phyloP scores from a whole-genome alignment of 1,284 basidiomycete genomes.

The Phellinidium pouzarii region DNA sequence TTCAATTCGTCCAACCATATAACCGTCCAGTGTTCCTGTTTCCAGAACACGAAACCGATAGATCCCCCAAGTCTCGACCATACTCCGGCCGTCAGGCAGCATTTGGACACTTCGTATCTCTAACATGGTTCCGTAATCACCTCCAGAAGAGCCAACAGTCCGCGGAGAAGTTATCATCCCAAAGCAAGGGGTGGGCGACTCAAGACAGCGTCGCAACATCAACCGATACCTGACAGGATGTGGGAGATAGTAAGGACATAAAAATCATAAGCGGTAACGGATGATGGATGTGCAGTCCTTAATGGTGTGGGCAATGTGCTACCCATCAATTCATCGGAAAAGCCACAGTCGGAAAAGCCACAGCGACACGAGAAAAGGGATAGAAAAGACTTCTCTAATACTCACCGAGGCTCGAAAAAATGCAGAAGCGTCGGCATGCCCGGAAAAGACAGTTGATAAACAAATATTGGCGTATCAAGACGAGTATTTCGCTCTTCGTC shows the following conservation, averaged over 20 bases:
- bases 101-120: constrained; percentile 84
- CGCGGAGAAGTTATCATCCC: constrained; percentile 83
- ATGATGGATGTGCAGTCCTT: too few relatives aligned
- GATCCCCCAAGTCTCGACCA: constrained; percentile 82
- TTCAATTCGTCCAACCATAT: constrained; percentile 82
- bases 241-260: constrained; percentile 5
- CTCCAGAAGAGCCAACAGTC: constrained; percentile 37
- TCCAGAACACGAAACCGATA: constrained; percentile 84
- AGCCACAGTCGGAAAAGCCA: too few relatives aligned
- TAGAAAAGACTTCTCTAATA: background rate
- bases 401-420: constrained; percentile 81
- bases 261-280: constrained; percentile 18
- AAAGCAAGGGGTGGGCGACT: constrained; percentile 67
- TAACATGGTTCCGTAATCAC: constrained; percentile 89
- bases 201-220: constrained; percentile 89
- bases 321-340: too few relatives aligned
- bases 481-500: constrained; percentile 72
- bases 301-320: too few relatives aligned
- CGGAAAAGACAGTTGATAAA: constrained; percentile 86
- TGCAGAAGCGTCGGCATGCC: constrained; percentile 86
- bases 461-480: constrained; percentile 86
- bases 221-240: constrained; percentile 56
- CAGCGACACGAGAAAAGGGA: too few relatives aligned
- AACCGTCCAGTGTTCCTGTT: constrained; percentile 79
- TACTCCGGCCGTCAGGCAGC: constrained; percentile 82